Evolutionary conservation across 2,329 filamentous ascomycete species (phyloP).

Genomic region (Raffaelea ambrosiae): DNA sequence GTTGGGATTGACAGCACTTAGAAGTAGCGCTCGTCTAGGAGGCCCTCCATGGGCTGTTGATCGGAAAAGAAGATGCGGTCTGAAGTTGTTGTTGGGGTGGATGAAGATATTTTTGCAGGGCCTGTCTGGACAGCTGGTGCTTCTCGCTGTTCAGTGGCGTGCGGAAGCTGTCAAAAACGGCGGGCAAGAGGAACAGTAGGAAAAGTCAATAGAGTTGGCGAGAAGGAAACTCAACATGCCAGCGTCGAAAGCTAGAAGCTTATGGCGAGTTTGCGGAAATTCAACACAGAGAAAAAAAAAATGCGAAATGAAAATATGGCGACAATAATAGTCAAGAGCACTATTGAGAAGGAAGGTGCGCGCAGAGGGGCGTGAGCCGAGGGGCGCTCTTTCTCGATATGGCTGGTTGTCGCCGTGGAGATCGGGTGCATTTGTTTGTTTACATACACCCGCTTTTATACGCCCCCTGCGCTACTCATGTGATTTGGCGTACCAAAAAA

Average conservation of each 20-base stretch:
- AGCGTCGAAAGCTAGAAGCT: conserved; percentile 3
- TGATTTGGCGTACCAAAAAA: neutral
- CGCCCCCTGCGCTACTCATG: neutral
- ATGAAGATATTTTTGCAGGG: no score
- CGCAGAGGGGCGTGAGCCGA: conserved; percentile 4
- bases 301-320: neutral
- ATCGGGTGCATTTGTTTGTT: conserved; percentile 16
- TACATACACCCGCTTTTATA: conserved; percentile 8
- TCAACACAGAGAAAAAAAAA: neutral
- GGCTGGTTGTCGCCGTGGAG: conserved; percentile 13
- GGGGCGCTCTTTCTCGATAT: conserved; percentile 11
- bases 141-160: neutral
- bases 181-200: neutral
- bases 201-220: neutral
- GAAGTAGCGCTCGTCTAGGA: conserved; percentile 5
- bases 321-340: neutral
- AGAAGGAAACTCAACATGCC: conserved; percentile 10
- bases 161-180: conserved; percentile 1
- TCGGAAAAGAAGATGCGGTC: neutral
- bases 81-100: neutral
- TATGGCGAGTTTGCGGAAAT: neutral
- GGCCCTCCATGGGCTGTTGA: conserved; percentile 6
- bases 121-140: no score
- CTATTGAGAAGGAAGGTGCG: conserved; percentile 6
- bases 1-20: conserved; percentile 19